Base-by-base conservation (phyloP, 2,329 filamentous ascomycete species). In the Trichoderma lentiforme region DNA sequence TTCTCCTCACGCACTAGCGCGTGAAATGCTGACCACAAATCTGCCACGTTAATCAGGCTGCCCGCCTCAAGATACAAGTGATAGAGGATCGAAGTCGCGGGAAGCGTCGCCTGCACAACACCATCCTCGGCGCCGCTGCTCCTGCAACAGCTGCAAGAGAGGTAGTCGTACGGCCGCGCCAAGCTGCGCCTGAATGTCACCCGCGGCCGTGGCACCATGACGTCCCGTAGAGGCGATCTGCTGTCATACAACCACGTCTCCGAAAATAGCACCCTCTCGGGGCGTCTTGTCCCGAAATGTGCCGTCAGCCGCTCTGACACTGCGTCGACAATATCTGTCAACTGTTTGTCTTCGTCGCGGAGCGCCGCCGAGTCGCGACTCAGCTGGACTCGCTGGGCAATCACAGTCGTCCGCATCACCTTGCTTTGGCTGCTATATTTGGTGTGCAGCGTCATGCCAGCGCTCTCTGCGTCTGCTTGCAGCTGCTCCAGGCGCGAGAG, bases 371-470 rank as follows among this genome's bases (percentile, higher is more conserved):
- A 90, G 78, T 94, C 91, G 74, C 90, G 92, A 81, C 91, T 93
- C 53, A 96, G 85, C 77, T 94, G 91, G 21, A 96, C 92, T 78
- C 93, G 92, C 78, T 95, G 92, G 18, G 92, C 92, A 65, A 95
- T 89, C 36, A 95, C 89, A 0, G 93, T 95, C 1, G 93, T 93
- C 58, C 93, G 87, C 53, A 93, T 82, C 57, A 92, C 89, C 74
- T 89, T 90, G 81, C 87, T 88, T 74, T 91, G 90, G 12, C 91
- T 86, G 76, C 91, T 91, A 80, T 96, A 92, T 78, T 91, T 91
- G 81, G 91, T 97, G 73, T 91, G 90, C 34, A 97, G 85, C 4
- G 85, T 81, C 47, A 83, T 84, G 11, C 84, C 82, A 4, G 83
- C 78, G 58, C 83, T 80, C 60, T 84, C 79, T 18, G 87, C 84